Base-by-base conservation (phyloP, 805 yeast genomes). In the Wickerhamomyces hampshirensis region DNA sequence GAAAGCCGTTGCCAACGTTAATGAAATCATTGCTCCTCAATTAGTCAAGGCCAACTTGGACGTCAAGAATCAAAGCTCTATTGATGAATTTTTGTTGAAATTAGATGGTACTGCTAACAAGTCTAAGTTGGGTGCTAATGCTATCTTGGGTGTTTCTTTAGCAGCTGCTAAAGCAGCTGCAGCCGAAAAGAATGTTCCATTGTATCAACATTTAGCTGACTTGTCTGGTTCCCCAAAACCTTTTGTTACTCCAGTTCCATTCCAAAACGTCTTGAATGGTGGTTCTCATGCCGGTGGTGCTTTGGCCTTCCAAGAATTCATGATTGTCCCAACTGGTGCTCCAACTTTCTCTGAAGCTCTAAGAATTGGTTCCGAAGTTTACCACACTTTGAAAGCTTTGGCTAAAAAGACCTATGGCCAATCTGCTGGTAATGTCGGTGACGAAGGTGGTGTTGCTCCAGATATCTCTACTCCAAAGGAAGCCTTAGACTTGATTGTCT, bases 361-460 rank as follows among this genome's bases (percentile, higher is more conserved):
- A 68, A 86, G 96, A 77, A 84, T 86, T 52, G 98, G 98, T 67
- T 68, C 96, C 47, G 98, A 91, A 77, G 96, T 89, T 56, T 91
- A 91, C 93, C 98, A 91, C 81, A 75, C 77, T 73, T 80, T 91
- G 69, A 93, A 93, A 78, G 69, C 89, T 51, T 73, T 84, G 60
- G 83, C 98, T 68, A 85, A 86, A 80, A 82, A 86, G 81, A 76
- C 73, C 68, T 93, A 91, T 83, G 98, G 98, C 65, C 83, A 86
- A 63, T 82, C 95, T 48, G 98, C 98, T 60, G 98, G 96, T 73
- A 91, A 91, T 75, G 98, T 91, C 65, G 98, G 98, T 80, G 98
- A 91, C 71, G 98, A 91, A 79, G 98, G 98, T 84, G 98, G 98
- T 81, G 96, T 91, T 75, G 98, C 98, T 60, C 98, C 98, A 70